Conservation (phyloP, 2,329 filamentous ascomycete species). For the Scedosporium boydii region DNA sequence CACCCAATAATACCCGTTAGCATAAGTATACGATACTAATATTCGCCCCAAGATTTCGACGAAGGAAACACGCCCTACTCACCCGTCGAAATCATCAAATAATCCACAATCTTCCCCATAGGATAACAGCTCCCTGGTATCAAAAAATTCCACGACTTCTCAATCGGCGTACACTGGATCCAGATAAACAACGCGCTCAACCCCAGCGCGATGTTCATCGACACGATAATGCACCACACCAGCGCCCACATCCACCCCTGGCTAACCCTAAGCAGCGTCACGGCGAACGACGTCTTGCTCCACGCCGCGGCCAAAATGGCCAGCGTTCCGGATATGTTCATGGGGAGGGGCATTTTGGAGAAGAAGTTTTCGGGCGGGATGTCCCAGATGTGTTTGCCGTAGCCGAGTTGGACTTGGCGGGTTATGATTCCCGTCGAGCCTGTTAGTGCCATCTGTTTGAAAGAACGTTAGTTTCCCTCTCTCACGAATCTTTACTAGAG, state of each 20-base stretch:
- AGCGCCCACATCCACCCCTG: slow-evolving; percentile 14
- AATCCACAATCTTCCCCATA: slow-evolving; percentile 5
- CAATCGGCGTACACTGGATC: slow-evolving; percentile 16
- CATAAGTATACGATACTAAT: not conserved
- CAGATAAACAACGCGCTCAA: slow-evolving; percentile 15
- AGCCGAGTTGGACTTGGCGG: slow-evolving; percentile 9
- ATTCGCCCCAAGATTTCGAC: slow-evolving; percentile 4
- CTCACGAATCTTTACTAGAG: not conserved
- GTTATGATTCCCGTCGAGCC: slow-evolving; percentile 1
- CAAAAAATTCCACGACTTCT: slow-evolving; percentile 14
- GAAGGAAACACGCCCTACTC: slow-evolving; percentile 5
- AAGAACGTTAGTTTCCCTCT: no score
- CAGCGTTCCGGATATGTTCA: slow-evolving; percentile 3
- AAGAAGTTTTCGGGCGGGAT: slow-evolving; percentile 9
- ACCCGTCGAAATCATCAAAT: slow-evolving; percentile 7
- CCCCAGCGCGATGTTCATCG: slow-evolving; percentile 15
- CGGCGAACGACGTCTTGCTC: slow-evolving; percentile 20
- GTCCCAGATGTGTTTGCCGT: slow-evolving; percentile 11
- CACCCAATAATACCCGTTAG: not conserved
- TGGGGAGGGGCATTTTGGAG: not conserved
- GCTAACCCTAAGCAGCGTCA: slow-evolving; percentile 18
- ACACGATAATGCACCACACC: slow-evolving; percentile 18
- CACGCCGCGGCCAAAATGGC: slow-evolving; percentile 9
- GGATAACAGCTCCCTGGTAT: slow-evolving; percentile 15
- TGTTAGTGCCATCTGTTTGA: slow-evolving; percentile 6